phyloP scores from a whole-genome alignment of 768 basidiomycete genomes.

The Suillus subluteus region DNA sequence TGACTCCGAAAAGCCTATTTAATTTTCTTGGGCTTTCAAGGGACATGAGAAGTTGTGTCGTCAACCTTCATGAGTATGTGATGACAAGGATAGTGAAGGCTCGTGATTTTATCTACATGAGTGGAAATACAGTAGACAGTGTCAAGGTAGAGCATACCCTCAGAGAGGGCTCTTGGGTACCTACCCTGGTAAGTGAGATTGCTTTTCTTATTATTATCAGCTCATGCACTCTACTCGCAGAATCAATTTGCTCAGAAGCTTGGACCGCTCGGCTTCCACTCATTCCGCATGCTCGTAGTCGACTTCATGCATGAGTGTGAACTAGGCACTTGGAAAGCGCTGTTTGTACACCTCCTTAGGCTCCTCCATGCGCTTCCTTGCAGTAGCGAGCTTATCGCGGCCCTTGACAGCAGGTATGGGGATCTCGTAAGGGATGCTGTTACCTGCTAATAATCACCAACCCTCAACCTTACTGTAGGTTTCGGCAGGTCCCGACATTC shows the following conservation, averaged over 20 bases:
- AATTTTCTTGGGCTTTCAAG: too few relatives aligned
- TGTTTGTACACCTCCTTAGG: too few relatives aligned
- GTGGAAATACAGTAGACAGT: too few relatives aligned
- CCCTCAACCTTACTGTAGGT: constrained; percentile 21
- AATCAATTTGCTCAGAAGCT: constrained; percentile 39
- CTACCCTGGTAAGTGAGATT: too few relatives aligned
- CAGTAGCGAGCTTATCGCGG: neutral
- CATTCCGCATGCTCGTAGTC: constrained; percentile 32
- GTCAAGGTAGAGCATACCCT: too few relatives aligned
- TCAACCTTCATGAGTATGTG: too few relatives aligned
- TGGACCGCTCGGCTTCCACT: constrained; percentile 20
- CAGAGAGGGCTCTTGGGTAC: too few relatives aligned
- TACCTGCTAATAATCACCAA: neutral
- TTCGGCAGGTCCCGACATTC: constrained; percentile 33
- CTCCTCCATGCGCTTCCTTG: neutral
- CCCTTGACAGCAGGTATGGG: neutral
- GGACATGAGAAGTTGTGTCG: too few relatives aligned
- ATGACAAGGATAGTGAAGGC: too few relatives aligned
- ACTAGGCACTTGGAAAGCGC: constrained; percentile 24
- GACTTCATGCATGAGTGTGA: constrained; percentile 45
- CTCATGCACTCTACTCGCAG: constrained; percentile 17
- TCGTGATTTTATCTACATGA: too few relatives aligned
- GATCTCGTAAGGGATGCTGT: neutral
- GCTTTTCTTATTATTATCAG: neutral
- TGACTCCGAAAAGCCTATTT: too few relatives aligned